Conservation (phyloP, 441 rosid species). For the Corymbia citriodora region DNA sequence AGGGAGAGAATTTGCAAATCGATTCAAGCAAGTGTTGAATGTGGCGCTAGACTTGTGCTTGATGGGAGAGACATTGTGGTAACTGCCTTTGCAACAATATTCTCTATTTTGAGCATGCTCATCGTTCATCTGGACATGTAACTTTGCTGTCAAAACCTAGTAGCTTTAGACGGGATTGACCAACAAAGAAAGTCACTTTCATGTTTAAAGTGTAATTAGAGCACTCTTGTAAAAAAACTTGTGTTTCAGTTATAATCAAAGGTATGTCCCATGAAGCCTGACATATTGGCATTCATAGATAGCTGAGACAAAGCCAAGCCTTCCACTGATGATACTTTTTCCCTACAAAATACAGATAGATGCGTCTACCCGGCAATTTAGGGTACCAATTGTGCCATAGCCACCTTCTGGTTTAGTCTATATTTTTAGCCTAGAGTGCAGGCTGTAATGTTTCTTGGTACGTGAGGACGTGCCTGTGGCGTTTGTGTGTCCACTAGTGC, state of each 20-base stretch:
- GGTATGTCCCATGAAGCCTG: background rate
- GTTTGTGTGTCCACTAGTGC: background rate
- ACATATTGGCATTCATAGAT: background rate
- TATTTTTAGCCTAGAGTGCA: background rate
- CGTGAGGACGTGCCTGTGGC: background rate
- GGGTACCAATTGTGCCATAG: background rate
- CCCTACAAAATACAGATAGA: background rate
- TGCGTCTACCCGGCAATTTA: background rate
- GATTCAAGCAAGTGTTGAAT: conserved; percentile 7
- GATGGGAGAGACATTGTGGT: conserved; percentile 11
- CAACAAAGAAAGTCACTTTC: background rate
- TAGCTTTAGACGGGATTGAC: background rate
- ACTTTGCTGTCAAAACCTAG: background rate
- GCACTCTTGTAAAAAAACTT: background rate
- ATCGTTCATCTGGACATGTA: background rate
- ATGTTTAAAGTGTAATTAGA: background rate
- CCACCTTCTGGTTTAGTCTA: background rate
- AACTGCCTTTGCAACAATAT: background rate
- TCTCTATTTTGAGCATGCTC: background rate
- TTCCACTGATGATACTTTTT: background rate
- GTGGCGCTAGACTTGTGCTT: conserved; percentile 6
- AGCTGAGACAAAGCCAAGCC: background rate
- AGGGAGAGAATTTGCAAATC: conserved; percentile 4
- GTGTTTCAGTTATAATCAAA: background rate
- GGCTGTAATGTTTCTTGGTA: background rate